Evolutionary conservation across 495 filamentous ascomycete species (phyloP).

Genomic region (Antarctomyces pellizariae): DNA sequence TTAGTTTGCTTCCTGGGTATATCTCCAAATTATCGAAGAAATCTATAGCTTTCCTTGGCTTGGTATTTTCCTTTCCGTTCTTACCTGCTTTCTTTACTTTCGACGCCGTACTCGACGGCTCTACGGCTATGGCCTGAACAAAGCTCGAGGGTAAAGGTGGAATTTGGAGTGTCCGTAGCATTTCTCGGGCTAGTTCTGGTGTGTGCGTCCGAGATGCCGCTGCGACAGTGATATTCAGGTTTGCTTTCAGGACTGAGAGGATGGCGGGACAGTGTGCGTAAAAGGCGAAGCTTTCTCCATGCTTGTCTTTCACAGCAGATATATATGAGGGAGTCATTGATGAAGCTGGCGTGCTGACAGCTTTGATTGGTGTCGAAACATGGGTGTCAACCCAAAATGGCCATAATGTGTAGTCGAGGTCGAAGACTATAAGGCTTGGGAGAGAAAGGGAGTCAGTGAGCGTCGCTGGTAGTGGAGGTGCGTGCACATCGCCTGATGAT

Average conservation of each 20-base stretch:
- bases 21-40: conserved; percentile 80
- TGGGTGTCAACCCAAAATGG: conserved; percentile 95
- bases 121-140: no score
- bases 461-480: conserved; percentile 26
- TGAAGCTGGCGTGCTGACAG: conserved; percentile 28
- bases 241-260: conserved; percentile 31
- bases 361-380: conserved; percentile 56
- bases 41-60: conserved; percentile 34
- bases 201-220: conserved; percentile 66
- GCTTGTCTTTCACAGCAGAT: conserved; percentile 28
- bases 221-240: conserved; percentile 38
- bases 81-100: conserved; percentile 3
- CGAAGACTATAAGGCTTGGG: conserved; percentile 72
- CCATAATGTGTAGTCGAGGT: conserved; percentile 95
- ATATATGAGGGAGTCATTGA: no score
- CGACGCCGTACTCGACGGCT: conserved; percentile 1
- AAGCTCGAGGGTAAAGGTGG: conserved; percentile 21
- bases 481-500: no score
- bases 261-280: conserved; percentile 57
- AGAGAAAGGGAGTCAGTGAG: conserved; percentile 61
- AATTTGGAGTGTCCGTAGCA: conserved; percentile 53
- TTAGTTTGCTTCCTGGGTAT: conserved; percentile 66
- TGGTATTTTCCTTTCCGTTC: conserved; percentile 5
- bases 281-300: conserved; percentile 59
- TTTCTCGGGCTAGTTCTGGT: conserved; percentile 57